Evolutionary conservation across 208 protist species (phyloP).

Genomic region (Trypanosomatidae sp.): DNA sequence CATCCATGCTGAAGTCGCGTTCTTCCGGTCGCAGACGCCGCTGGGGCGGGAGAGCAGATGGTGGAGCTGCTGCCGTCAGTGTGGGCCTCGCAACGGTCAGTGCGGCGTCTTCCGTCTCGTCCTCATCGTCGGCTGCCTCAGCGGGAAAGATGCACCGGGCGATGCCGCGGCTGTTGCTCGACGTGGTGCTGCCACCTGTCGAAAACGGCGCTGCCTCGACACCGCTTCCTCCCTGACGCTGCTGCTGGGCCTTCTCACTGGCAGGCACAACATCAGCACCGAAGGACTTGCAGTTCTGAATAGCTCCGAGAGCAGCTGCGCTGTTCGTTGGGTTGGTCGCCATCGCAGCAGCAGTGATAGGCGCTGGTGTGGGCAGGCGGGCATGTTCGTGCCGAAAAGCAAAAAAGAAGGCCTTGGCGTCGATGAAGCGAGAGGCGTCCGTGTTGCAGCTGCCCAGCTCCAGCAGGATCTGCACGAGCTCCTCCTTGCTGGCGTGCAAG

Average conservation of each 20-base stretch:
- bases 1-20: slow-evolving; percentile 36
- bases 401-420: slow-evolving; percentile 66
- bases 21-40: slow-evolving; percentile 22
- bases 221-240: too few relatives aligned
- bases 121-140: slow-evolving; percentile 1
- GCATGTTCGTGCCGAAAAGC: slow-evolving; percentile 39
- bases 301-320: too few relatives aligned
- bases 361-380: too few relatives aligned
- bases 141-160: slow-evolving; percentile 32
- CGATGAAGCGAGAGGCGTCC: slow-evolving; percentile 65
- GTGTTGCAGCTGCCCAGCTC: slow-evolving; percentile 65
- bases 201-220: too few relatives aligned
- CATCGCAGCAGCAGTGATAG: too few relatives aligned
- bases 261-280: too few relatives aligned
- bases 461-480: slow-evolving; percentile 71
- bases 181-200: not conserved
- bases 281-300: too few relatives aligned
- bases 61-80: not conserved
- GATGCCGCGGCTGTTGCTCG: slow-evolving; percentile 5
- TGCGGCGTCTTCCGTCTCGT: not conserved
- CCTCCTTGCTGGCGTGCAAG: slow-evolving; percentile 45
- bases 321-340: too few relatives aligned
- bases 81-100: not conserved
- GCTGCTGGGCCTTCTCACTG: not conserved
- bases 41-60: not conserved